Evolutionary conservation across 2,329 filamentous ascomycete genomes (phyloP), one percentile per base, ranked within the genome.

Genomic region (Xylogone sp.): DNA sequence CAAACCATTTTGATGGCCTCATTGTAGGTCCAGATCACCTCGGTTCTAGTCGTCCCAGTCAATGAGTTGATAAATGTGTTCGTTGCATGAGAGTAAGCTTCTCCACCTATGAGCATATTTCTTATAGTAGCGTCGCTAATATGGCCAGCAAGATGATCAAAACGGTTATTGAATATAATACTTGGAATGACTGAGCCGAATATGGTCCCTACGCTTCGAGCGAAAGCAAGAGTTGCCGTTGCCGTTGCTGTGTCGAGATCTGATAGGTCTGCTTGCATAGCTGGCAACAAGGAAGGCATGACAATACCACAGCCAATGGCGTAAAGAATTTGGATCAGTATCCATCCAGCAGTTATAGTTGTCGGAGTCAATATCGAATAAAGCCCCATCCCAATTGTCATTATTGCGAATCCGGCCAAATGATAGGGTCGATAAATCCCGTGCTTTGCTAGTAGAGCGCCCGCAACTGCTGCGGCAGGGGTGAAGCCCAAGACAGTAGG

Each of bases 201-300:
- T 2, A 73, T 70, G n/a, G 66, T 59, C 2, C 77, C 77, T 27
- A 80, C 71, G 49, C 63, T 70, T 34, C 76, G 70, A 51, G 76
- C 60, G 52, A 80, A 81, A 0, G 66, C 60, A 7, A 42, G 60
- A 2, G 49, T 50, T 5, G 45, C 53, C 1, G 57, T 58, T 9
- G 53, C 31, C 5, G 48, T 16, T 3, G 57, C 60, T 0, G 63
- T 61, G 47, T 77, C 70, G 1, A 54, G 53, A 8, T 75, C 71
- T 1, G 60, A 34, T 1, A 75, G 55, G 0, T 63, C 56, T 0
- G 73, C 75, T 57, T 73, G 69, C 16, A 75, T 65, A 0, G 76
- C 71, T 0, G 76, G 72, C 2, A 75, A 68, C 5, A 73, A 62
- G 1, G 68, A 64, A 1, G 70, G 63, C 19, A 77, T 62, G 4